Percentiles rank a stretch among this genome's conserved stretches.
These are phyloP conservation scores for Cutaneotrichosporon cyanovorans DNA, from an alignment of 1,284 basidiomycete species.

Conservation along the genomic window DNA sequence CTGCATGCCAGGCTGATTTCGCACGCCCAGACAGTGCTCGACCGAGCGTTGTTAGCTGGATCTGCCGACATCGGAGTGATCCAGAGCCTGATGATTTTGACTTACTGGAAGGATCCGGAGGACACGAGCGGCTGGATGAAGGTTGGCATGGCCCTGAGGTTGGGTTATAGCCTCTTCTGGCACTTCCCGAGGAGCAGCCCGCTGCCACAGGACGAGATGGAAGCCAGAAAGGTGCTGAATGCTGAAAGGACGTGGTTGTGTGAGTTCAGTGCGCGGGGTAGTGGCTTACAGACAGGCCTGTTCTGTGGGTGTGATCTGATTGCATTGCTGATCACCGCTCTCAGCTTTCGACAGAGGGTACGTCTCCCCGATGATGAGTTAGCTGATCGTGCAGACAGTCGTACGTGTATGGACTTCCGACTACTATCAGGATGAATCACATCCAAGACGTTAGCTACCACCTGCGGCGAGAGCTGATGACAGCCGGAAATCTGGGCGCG, in stretches of 20 bases:
- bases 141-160: constrained; percentile 26
- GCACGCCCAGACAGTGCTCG: constrained; percentile 28
- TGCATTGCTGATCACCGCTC: neutral
- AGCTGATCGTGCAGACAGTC: constrained; percentile 16
- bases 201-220: constrained; percentile 25
- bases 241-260: constrained; percentile 35
- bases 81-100: constrained; percentile 32
- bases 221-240: constrained; percentile 28
- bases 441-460: constrained; percentile 21
- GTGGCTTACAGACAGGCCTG: constrained; percentile 17
- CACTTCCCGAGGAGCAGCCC: constrained; percentile 22
- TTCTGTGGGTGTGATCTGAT: constrained; percentile 17
- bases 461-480: neutral
- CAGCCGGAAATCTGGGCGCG: constrained; percentile 30
- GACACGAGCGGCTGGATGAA: constrained; percentile 29
- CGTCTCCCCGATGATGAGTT: neutral
- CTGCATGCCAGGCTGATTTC: constrained; percentile 21
- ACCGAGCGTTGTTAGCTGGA: constrained; percentile 26
- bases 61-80: constrained; percentile 25
- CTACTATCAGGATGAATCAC: constrained; percentile 23
- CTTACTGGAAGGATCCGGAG: constrained; percentile 35
- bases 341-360: constrained; percentile 31
- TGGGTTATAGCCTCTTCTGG: constrained; percentile 31
- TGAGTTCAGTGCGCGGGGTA: constrained; percentile 14
- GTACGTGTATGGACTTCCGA: constrained; percentile 27